phyloP scores from a whole-genome alignment of 495 filamentous ascomycete genomes.

The Aspergillus steynii region DNA sequence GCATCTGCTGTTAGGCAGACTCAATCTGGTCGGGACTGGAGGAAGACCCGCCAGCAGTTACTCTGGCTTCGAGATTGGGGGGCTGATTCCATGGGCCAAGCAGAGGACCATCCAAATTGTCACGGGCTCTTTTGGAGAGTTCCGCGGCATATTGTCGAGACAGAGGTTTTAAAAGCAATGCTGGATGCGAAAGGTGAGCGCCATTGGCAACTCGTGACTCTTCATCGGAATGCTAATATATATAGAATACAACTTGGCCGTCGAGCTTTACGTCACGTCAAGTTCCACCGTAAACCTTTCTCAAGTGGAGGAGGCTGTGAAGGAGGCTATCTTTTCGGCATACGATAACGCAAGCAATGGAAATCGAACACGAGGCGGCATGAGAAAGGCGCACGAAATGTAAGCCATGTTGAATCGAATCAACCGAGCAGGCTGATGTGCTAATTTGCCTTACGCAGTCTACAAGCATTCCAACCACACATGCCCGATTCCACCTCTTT shows the following conservation, averaged over 20 bases:
- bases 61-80: slow-evolving; percentile 86
- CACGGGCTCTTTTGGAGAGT: slow-evolving; percentile 72
- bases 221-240: slow-evolving; percentile 15
- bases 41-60: slow-evolving; percentile 61
- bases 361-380: slow-evolving; percentile 76
- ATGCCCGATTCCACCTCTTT: slow-evolving; percentile 57
- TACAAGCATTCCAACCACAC: slow-evolving; percentile 68
- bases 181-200: slow-evolving; percentile 66
- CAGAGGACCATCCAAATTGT: slow-evolving; percentile 27
- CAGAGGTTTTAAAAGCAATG: slow-evolving; percentile 72
- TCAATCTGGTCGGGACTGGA: slow-evolving; percentile 69
- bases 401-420: slow-evolving; percentile 40
- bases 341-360: slow-evolving; percentile 93
- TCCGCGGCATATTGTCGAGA: slow-evolving; percentile 63
- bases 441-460: slow-evolving; percentile 37
- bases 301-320: slow-evolving; percentile 63
- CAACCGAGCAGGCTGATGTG: not conserved
- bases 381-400: slow-evolving; percentile 84
- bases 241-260: slow-evolving; percentile 67
- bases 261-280: slow-evolving; percentile 62
- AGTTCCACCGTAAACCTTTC: slow-evolving; percentile 50
- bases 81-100: slow-evolving; percentile 43
- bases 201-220: not conserved
- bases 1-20: slow-evolving; percentile 50
- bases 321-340: slow-evolving; percentile 65